Percentiles rank a stretch among this genome's conserved stretches.
Evolutionary conservation across 805 yeast species (phyloP).

Genomic region (Wickerhamomyces kurtzmanii): DNA sequence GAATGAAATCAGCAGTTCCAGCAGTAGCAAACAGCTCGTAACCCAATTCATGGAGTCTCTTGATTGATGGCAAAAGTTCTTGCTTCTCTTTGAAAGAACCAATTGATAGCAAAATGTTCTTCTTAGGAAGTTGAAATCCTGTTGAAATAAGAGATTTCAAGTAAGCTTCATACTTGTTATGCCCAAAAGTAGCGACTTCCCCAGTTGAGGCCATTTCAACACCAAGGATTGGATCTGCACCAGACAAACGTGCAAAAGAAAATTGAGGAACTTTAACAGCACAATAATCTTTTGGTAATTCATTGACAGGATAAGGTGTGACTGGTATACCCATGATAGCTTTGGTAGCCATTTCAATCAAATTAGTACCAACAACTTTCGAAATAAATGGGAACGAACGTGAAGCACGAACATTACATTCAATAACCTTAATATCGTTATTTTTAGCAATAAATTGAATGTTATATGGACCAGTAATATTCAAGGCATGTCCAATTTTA

Average conservation of each 20-base stretch:
- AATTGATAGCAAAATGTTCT: slow-evolving; percentile 84
- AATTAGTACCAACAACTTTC: slow-evolving; percentile 91
- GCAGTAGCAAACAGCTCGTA: slow-evolving; percentile 93
- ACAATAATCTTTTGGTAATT: slow-evolving; percentile 87
- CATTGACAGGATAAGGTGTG: slow-evolving; percentile 82
- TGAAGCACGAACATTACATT: slow-evolving; percentile 98
- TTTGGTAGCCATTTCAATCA: slow-evolving; percentile 95
- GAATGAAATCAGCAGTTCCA: slow-evolving; percentile 97
- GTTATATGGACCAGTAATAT: slow-evolving; percentile 95
- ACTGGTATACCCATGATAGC: slow-evolving; percentile 87
- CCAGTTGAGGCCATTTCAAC: slow-evolving; percentile 99
- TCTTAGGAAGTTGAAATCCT: slow-evolving; percentile 91
- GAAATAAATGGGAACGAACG: slow-evolving; percentile 98
- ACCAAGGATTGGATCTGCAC: slow-evolving; percentile 96
- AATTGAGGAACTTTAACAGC: slow-evolving; percentile 97
- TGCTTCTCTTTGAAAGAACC: slow-evolving; percentile 96
- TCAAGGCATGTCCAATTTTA: slow-evolving; percentile 89
- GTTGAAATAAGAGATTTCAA: slow-evolving; percentile 90
- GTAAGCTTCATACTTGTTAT: slow-evolving; percentile 94
- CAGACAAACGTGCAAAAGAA: slow-evolving; percentile 92
- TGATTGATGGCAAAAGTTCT: slow-evolving; percentile 84
- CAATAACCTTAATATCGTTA: slow-evolving; percentile 93
- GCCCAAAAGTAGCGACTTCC: slow-evolving; percentile 97
- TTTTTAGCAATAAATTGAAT: slow-evolving; percentile 95
- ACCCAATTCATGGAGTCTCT: slow-evolving; percentile 73